Conservation (phyloP, 192 early-diverging fungal species). For the Coemansia aciculifera region DNA sequence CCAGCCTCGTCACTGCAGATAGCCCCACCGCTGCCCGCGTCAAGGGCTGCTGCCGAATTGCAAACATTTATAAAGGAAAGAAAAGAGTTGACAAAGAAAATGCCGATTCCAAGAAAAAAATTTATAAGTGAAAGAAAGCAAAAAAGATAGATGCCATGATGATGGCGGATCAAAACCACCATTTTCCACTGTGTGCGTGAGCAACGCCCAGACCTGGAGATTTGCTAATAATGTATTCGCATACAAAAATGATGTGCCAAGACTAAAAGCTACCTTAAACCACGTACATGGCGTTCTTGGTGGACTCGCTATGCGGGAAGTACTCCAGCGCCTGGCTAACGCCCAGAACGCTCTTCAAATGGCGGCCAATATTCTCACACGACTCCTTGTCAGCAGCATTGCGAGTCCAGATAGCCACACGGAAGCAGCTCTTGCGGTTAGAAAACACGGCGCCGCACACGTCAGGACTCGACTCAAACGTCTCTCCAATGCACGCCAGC, state of each 20-base stretch:
- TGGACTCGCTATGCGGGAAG: slow-evolving; percentile 56
- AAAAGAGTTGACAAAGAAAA: neutral
- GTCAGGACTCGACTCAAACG: slow-evolving; percentile 73
- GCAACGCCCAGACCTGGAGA: neutral
- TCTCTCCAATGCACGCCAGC: slow-evolving; percentile 87
- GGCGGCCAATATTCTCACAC: slow-evolving; percentile 54
- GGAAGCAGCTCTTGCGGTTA: slow-evolving; percentile 78
- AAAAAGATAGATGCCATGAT: neutral
- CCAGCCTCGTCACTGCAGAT: neutral
- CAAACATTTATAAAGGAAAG: neutral
- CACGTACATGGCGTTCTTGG: slow-evolving; percentile 37
- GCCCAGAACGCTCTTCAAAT: slow-evolving; percentile 59
- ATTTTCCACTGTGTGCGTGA: neutral
- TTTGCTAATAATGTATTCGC: neutral
- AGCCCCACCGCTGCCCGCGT: neutral
- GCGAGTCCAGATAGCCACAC: slow-evolving; percentile 85
- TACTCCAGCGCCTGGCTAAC: slow-evolving; percentile 58
- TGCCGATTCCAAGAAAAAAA: neutral
- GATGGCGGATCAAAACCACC: neutral
- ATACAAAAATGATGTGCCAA: neutral
- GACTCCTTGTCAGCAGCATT: slow-evolving; percentile 38
- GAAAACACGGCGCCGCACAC: slow-evolving; percentile 89
- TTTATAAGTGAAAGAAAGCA: neutral
- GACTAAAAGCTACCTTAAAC: slow-evolving; percentile 13
- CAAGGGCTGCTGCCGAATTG: neutral